Evolutionary conservation across 495 filamentous ascomycete genomes (phyloP).

Genomic region (Cryomyces antarcticus): DNA sequence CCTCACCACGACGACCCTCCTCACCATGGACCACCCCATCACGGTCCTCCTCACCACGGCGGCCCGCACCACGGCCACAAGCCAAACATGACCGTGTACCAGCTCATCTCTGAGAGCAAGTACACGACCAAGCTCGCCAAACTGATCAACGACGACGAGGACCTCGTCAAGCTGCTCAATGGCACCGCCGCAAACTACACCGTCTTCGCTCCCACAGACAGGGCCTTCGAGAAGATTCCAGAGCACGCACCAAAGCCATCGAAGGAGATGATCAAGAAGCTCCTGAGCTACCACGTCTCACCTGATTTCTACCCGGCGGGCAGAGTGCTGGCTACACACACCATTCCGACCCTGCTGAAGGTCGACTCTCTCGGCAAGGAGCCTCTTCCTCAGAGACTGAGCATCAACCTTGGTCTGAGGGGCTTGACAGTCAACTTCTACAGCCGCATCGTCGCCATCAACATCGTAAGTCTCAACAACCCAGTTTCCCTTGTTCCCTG

Average conservation of each 20-base stretch:
- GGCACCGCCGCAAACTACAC: conserved; percentile 51
- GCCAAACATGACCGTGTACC: conserved; percentile 53
- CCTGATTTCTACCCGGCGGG: conserved; percentile 38
- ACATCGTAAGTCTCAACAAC: conserved; percentile 32
- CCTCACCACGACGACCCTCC: conserved; percentile 11
- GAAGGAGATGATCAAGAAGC: conserved; percentile 40
- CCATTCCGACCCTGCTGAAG: conserved; percentile 46
- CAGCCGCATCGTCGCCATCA: conserved; percentile 37
- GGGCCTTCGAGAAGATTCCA: conserved; percentile 49
- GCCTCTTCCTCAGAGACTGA: conserved; percentile 41
- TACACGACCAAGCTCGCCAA: conserved; percentile 56
- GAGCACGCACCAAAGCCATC: conserved; percentile 31
- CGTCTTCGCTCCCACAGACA: conserved; percentile 59
- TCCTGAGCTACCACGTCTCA: conserved; percentile 53
- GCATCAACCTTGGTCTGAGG: conserved; percentile 32
- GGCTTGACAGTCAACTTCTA: conserved; percentile 56
- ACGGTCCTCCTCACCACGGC: conserved; percentile 11
- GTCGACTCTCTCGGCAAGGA: conserved; percentile 32
- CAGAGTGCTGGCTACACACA: conserved; percentile 37
- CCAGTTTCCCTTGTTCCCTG: not conserved
- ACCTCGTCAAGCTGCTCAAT: conserved; percentile 51
- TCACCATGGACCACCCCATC: conserved; percentile 13
- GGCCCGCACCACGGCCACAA: conserved; percentile 10
- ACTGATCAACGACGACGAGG: conserved; percentile 46
- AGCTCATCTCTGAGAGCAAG: conserved; percentile 51